phyloP scores from a whole-genome alignment of 148 eudicot species.

The Persicaria tinctoria region DNA sequence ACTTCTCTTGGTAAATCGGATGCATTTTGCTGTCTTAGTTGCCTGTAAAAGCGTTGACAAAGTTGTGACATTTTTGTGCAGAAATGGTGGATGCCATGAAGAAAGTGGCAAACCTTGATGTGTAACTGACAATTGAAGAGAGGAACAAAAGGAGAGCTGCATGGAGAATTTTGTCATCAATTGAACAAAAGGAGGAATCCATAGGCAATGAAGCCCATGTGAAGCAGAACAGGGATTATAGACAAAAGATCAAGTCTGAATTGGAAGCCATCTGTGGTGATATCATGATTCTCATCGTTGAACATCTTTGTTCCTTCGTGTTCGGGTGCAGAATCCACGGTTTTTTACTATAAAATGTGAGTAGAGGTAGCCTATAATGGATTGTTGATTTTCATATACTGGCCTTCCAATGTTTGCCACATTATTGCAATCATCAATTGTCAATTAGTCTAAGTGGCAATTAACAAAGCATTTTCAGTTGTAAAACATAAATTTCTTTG shows the following conservation, averaged over 20 bases:
- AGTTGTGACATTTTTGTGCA: background rate
- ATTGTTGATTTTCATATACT: background rate
- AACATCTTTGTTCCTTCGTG: slow-evolving; percentile 34
- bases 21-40: background rate
- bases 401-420: background rate
- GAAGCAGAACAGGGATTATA: slow-evolving; percentile 29
- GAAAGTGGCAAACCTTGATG: slow-evolving; percentile 17
- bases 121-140: slow-evolving; percentile 36
- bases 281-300: slow-evolving; percentile 31
- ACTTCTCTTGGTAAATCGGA: background rate
- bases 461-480: background rate
- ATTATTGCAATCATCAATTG: background rate
- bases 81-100: slow-evolving; percentile 11
- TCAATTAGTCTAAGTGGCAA: background rate
- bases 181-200: slow-evolving; percentile 34
- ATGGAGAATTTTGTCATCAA: slow-evolving; percentile 34
- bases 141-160: slow-evolving; percentile 32
- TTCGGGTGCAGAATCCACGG: slow-evolving; percentile 33
- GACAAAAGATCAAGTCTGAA: slow-evolving; percentile 31
- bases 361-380: background rate
- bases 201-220: slow-evolving; percentile 28
- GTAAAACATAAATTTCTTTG: too few species aligned
- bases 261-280: slow-evolving; percentile 25
- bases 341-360: slow-evolving; percentile 34
- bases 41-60: background rate